phyloP scores from a whole-genome alignment of 805 yeast species.

The Teunomyces gatunensis region DNA sequence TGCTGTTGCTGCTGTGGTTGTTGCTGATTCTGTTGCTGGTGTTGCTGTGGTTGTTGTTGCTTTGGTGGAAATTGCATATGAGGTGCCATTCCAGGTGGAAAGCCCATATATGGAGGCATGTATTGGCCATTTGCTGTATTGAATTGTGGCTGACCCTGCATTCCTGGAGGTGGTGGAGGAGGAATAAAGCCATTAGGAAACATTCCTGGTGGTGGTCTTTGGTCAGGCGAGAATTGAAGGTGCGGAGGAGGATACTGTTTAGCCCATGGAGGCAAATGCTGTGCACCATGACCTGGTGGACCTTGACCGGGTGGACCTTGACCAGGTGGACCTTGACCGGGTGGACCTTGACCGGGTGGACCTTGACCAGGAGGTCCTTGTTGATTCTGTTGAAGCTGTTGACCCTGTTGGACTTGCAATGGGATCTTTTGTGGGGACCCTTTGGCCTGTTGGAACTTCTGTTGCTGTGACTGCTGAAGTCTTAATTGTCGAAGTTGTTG shows the following conservation, averaged over 20 bases:
- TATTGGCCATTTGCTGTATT: conserved; percentile 8
- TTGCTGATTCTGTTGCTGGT: conserved; percentile 1
- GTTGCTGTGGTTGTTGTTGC: conserved; percentile 11
- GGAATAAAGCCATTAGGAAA: conserved; percentile 30
- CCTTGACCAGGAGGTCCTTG: conserved; percentile 11
- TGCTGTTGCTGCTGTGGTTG: conserved; percentile 4
- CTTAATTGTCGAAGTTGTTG: conserved; percentile 8
- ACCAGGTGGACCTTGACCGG: conserved; percentile 8
- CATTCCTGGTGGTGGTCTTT: conserved; percentile 33
- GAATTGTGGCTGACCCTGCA: conserved; percentile 11
- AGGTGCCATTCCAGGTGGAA: conserved; percentile 21
- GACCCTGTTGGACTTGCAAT: conserved; percentile 11
- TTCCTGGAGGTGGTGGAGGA: conserved; percentile 11
- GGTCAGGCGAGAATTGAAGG: conserved; percentile 11
- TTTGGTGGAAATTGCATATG: conserved; percentile 12
- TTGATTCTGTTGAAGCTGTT: conserved; percentile 7
- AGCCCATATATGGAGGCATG: conserved; percentile 13
- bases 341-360: neutral
- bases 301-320: conserved; percentile 1
- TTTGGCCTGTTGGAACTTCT: conserved; percentile 10
- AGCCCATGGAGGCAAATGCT: conserved; percentile 27
- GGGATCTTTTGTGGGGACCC: neutral
- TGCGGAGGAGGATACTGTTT: conserved; percentile 17
- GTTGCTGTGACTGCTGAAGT: conserved; percentile 6
- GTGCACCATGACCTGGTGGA: conserved; percentile 5